Base-by-base conservation (phyloP, 2,329 filamentous ascomycete genomes). In the Phaeosphaeriaceae sp. region DNA sequence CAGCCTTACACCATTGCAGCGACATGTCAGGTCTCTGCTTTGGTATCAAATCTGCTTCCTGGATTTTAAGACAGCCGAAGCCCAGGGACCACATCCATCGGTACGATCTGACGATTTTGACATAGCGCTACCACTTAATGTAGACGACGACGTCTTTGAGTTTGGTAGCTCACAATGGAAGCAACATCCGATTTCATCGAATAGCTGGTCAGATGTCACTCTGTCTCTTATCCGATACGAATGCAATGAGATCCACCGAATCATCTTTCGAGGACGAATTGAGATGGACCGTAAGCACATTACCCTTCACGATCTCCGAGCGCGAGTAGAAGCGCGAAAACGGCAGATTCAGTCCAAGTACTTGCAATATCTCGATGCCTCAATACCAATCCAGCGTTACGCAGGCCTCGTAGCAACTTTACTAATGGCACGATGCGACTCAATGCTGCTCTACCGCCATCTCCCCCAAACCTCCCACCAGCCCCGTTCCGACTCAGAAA, bases 1-100 rank as follows among this genome's bases (percentile, higher is more conserved):
- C 38, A 69, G 61, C 33, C 59, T 73, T 2, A 72, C 67, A 5
- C 70, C 70, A 1, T 50, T 71, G 3, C 70, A 73, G 52, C 64
- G 69, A 6, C 70, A 73, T 38, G 65, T 72, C 3, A 61, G 70
- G 15, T 72, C 70, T 9, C 57, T 73, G 3, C 58, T 73, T 16
- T 73, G 70, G 70, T 71, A 73, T 44, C 70, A 73, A 29, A 72
- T 73, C 6, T 72, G 70, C 39, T 72, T 73, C 48, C 55, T 73
- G 3, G 70, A 73, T 39, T 71, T 73, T 54, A 72, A 71, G 39
- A 72, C 70, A 4, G 70, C 70, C 18, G 70, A 73, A 56, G 70
- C 70, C 9, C 70, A 72, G 54, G 70, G 70, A 1, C 70, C 70
- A 4, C 70, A 72, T 35, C 70, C 70, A 2, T 71, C 68, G 1